A percentile compares a stretch with the other conserved stretches of the same genome.
These are phyloP conservation scores for Colletotrichum somersetense DNA, from an alignment of 2,329 filamentous ascomycete genomes.

Conservation along the genomic window DNA sequence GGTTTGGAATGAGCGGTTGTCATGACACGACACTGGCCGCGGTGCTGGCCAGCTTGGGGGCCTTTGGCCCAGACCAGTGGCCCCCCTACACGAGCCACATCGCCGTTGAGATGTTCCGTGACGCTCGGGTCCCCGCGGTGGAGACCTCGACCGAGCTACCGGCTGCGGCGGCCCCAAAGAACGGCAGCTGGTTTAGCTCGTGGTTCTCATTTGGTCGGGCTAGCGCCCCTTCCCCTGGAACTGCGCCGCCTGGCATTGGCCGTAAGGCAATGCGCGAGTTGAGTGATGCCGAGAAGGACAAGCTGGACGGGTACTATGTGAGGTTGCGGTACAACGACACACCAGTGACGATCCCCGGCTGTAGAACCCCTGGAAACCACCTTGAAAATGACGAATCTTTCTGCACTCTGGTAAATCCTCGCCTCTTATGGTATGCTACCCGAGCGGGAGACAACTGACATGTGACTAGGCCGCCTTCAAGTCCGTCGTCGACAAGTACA, in stretches of 20 bases:
- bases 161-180: slow-evolving; percentile 38
- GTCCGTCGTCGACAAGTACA: slow-evolving; percentile 89
- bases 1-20: slow-evolving; percentile 85
- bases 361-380: slow-evolving; percentile 81
- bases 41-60: slow-evolving; percentile 81
- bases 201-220: slow-evolving; percentile 47
- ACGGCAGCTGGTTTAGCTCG: slow-evolving; percentile 50
- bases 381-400: slow-evolving; percentile 88
- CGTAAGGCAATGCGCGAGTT: slow-evolving; percentile 71
- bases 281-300: slow-evolving; percentile 63
- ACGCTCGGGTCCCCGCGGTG: slow-evolving; percentile 49
- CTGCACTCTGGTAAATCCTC: slow-evolving; percentile 80
- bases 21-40: slow-evolving; percentile 94
- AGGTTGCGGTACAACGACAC: slow-evolving; percentile 92
- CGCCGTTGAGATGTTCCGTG: slow-evolving; percentile 88
- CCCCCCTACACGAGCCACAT: slow-evolving; percentile 94
- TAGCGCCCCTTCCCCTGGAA: slow-evolving; percentile 45
- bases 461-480: slow-evolving; percentile 83
- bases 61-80: slow-evolving; percentile 81
- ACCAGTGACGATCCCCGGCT: slow-evolving; percentile 85
- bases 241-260: slow-evolving; percentile 63
- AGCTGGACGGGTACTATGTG: slow-evolving; percentile 83
- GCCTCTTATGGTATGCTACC: not conserved
- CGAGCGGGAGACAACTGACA: not conserved
- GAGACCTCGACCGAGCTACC: slow-evolving; percentile 42